phyloP scores from a whole-genome alignment of 768 basidiomycete genomes.

The Termitomyces titanicus region DNA sequence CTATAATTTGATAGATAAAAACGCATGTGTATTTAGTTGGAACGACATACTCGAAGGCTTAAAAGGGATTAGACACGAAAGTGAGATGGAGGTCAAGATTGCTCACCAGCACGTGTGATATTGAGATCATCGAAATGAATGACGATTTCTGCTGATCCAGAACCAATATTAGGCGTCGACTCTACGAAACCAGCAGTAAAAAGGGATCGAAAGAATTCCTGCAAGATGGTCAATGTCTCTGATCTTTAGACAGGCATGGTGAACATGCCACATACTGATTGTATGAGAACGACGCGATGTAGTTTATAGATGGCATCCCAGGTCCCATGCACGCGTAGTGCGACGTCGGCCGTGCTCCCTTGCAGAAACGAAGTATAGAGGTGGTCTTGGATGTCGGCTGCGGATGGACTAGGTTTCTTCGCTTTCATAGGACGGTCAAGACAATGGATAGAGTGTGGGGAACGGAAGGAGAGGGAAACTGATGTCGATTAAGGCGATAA shows the following conservation, averaged over 20 bases:
- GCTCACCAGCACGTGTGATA: slow-evolving; percentile 81
- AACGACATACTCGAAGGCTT: slow-evolving; percentile 83
- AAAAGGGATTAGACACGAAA: slow-evolving; percentile 4
- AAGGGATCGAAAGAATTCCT: slow-evolving; percentile 87
- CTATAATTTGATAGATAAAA: slow-evolving; percentile 33
- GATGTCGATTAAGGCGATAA: slow-evolving; percentile 2
- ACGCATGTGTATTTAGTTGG: background rate
- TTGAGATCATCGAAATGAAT: slow-evolving; percentile 81
- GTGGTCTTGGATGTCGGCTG: slow-evolving; percentile 65
- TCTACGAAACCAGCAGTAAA: slow-evolving; percentile 82
- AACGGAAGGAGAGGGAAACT: background rate
- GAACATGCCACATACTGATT: slow-evolving; percentile 54
- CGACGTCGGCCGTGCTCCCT: slow-evolving; percentile 74
- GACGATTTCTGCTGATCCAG: slow-evolving; percentile 53
- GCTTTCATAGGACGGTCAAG: slow-evolving; percentile 21
- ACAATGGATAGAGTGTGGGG: background rate
- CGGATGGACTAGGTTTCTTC: slow-evolving; percentile 41
- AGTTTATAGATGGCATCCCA: slow-evolving; percentile 73
- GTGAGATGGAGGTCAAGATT: slow-evolving; percentile 7
- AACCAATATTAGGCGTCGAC: slow-evolving; percentile 35
- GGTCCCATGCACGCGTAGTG: slow-evolving; percentile 61
- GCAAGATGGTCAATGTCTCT: slow-evolving; percentile 1
- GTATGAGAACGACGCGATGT: slow-evolving; percentile 85
- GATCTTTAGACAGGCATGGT: background rate
- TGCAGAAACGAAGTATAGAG: slow-evolving; percentile 72